Evolutionary conservation across 2,329 filamentous ascomycete species (phyloP), one percentile per base, ranked within the genome.

Genomic region (Monascus ruber): DNA sequence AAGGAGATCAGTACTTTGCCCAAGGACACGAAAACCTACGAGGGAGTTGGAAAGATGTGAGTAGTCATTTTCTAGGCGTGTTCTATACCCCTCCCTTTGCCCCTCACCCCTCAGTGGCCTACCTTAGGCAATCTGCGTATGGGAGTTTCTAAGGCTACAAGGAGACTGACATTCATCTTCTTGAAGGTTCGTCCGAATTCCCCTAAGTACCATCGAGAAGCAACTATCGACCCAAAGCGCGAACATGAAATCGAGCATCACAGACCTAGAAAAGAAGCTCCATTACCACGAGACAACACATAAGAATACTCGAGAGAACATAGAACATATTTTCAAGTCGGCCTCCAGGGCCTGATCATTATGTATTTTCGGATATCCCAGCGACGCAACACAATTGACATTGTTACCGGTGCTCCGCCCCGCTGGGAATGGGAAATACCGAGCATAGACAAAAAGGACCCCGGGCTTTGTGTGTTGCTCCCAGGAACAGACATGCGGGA

Each of bases 1-100:
- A 85, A 75, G 47, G 91, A 98, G 64, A 72, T 96, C 36, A 75
- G 77, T n/a, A 73, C 77, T 5, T 66, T 98, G 44, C 82, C 87
- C 4, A 60, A 74, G 11, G 76, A 81, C 35, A 91, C 86, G 0
- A 81, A 81, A 27, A 77, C 94, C 26, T 98, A 96, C 55, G 89
- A 96, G 65, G 89, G 89, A 5, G 83, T 96, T 7, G 91, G 91
- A 37, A 98, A 96, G 69, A 96, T 98, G 91, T 95, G 64, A 54
- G 80, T 66, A 39, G 29, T 38, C 24, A 11, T 24, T 24, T 11
- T 40, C 37, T 31, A 33, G 10, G 17, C 5, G 26, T 35, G 26
- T 35, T 11, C 27, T 31, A 35, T 24, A 37, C 34, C 38, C 27
- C 25, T 26, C 8, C 3, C 25, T 34, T 25, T 27, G 6, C 26